Evolutionary conservation across 1,139 yeast genomes (phyloP).

Genomic region (Diutina mesorugosa): DNA sequence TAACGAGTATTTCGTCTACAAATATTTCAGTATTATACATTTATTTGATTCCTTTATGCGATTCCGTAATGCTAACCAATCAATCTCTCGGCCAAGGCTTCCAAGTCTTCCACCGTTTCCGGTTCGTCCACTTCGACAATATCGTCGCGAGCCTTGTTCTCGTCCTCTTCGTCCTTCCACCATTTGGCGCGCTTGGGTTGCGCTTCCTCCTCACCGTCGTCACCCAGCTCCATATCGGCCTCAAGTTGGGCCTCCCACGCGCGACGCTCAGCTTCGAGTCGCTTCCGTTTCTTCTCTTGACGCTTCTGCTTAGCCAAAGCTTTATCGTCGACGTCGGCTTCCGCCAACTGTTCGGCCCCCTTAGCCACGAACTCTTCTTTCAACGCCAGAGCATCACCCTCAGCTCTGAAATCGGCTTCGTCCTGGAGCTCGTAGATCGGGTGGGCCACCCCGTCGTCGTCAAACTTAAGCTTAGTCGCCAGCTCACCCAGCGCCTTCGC

Average conservation of each 20-base stretch:
- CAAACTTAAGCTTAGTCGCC: slow-evolving; percentile 74
- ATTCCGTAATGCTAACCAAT: slow-evolving; percentile 4
- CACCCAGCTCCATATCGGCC: slow-evolving; percentile 13
- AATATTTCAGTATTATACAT: not conserved
- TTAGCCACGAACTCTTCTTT: slow-evolving; percentile 51
- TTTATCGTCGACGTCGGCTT: slow-evolving; percentile 70
- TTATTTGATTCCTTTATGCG: not conserved
- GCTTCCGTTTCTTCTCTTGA: slow-evolving; percentile 78
- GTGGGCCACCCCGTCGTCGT: slow-evolving; percentile 89
- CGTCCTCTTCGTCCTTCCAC: slow-evolving; percentile 32
- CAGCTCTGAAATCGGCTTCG: slow-evolving; percentile 71
- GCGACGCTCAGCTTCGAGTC: slow-evolving; percentile 64
- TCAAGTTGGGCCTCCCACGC: slow-evolving; percentile 26
- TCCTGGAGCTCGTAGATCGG: slow-evolving; percentile 83
- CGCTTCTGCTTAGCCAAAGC: slow-evolving; percentile 69
- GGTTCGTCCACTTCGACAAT: slow-evolving; percentile 77
- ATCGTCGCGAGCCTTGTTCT: slow-evolving; percentile 11
- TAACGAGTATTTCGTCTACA: not conserved
- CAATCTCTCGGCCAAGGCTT: slow-evolving; percentile 73
- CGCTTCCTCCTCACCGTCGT: slow-evolving; percentile 22
- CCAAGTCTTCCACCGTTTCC: slow-evolving; percentile 84
- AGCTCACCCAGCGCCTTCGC: slow-evolving; percentile 42
- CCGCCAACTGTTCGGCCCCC: slow-evolving; percentile 58
- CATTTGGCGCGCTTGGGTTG: slow-evolving; percentile 46
- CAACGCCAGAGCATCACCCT: slow-evolving; percentile 64